Evolutionary conservation across 192 early-diverging fungal genomes (phyloP).

Genomic region (Rhizophagus sp.): DNA sequence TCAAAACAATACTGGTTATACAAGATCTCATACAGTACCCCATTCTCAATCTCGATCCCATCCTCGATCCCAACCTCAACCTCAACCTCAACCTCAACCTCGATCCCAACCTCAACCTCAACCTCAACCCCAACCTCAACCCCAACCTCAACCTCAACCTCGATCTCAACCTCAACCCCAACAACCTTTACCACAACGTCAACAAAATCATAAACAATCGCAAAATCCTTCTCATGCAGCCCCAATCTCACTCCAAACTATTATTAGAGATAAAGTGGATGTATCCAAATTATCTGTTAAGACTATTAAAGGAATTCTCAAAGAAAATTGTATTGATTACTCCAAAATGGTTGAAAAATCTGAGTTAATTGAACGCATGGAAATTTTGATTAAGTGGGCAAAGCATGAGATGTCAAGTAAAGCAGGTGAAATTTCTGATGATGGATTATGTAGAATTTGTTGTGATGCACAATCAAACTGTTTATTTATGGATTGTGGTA

Average conservation of each 20-base stretch:
- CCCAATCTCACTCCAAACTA: constrained; percentile 36
- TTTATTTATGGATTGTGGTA: constrained; percentile 78
- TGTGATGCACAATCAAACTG: constrained; percentile 79
- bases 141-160: neutral
- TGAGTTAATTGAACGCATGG: constrained; percentile 69
- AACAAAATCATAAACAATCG: constrained; percentile 11
- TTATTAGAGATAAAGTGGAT: constrained; percentile 41
- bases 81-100: neutral
- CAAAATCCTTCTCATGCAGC: constrained; percentile 32
- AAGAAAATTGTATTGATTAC: constrained; percentile 64
- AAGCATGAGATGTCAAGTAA: constrained; percentile 54
- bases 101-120: neutral
- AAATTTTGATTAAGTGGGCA: constrained; percentile 64
- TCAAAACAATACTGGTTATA: neutral
- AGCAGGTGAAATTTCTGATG: constrained; percentile 45
- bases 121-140: neutral
- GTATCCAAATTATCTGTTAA: constrained; percentile 40
- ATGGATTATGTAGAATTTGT: constrained; percentile 80
- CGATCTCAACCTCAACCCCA: neutral
- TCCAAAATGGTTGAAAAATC: constrained; percentile 71
- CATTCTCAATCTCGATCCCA: too few species aligned
- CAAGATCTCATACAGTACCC: neutral
- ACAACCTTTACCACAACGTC: neutral
- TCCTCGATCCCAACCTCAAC: neutral
- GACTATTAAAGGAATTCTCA: constrained; percentile 66